Evolutionary conservation across 352 stramenopile species (phyloP).

Genomic region (Phytophthora sp.): DNA sequence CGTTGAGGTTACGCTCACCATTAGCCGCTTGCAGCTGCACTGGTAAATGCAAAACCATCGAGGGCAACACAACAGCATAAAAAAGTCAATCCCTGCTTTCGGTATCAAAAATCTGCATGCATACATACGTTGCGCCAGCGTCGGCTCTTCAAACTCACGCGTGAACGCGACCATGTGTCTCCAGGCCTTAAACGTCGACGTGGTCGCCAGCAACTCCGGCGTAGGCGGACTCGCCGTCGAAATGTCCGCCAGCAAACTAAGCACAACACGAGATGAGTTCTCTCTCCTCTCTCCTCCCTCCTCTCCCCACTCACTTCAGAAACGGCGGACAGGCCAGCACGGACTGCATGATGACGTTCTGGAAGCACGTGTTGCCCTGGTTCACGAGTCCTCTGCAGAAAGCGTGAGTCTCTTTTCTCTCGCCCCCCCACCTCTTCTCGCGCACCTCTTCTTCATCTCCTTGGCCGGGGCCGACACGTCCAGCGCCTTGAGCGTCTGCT

Average conservation of each 20-base stretch:
- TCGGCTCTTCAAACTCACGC: constrained; percentile 83
- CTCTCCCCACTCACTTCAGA: constrained; percentile 65
- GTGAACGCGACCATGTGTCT: constrained; percentile 81
- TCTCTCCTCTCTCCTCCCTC: background rate
- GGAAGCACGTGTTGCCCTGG: constrained; percentile 90
- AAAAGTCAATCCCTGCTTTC: background rate
- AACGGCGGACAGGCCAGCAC: constrained; percentile 80
- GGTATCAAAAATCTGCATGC: background rate
- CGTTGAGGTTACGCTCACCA: constrained; percentile 23
- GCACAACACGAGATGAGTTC: background rate
- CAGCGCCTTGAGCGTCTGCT: constrained; percentile 58
- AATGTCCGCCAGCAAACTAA: constrained; percentile 72
- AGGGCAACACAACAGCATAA: constrained; percentile 2
- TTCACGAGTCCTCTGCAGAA: constrained; percentile 72
- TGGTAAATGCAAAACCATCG: constrained; percentile 15
- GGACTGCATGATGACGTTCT: constrained; percentile 89
- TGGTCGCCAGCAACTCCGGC: constrained; percentile 46
- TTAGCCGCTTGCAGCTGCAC: constrained; percentile 33
- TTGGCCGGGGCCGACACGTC: constrained; percentile 67
- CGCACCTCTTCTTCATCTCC: constrained; percentile 85
- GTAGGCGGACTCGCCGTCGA: constrained; percentile 55
- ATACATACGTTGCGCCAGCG: constrained; percentile 65
- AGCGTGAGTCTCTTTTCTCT: background rate
- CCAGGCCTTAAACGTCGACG: constrained; percentile 71
- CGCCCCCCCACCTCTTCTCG: background rate